Base-by-base conservation (phyloP, 2,329 filamentous ascomycete species). In the Sporothrix dimorphospora region DNA sequence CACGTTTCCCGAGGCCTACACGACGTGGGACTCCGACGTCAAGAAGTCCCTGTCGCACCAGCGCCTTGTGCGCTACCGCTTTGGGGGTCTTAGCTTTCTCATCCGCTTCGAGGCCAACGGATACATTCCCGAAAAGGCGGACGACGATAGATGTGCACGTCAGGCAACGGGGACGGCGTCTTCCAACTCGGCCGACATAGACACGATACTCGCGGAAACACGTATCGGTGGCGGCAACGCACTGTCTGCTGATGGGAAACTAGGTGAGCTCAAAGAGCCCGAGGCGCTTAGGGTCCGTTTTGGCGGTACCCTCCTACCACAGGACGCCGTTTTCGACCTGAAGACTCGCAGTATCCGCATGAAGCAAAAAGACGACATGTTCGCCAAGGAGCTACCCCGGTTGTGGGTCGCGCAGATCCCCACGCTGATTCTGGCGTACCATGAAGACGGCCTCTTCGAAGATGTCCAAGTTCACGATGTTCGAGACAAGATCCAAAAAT, bases 1-100 rank as follows among this genome's bases (percentile, higher is more conserved):
- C 75, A 85, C 87, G 0, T 93, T 93, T 74, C 89, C 88, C 0
- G 88, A 92, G 65, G 83, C 83, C 0, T 90, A 92, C 76, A 93
- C 91, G 0, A 87, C 83, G 0, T 92, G 90, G 90, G 85, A 87
- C 11, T 12, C 75, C 0, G 83, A 83, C 0, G 85, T 89, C 0
- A 83, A 82, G 61, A 82, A 83, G 0, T 92, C 90, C 0, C 80
- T 79, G 1, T 88, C 88, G 0, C 89, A 93, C 73, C 90, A 93
- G 76, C 83, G 90, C 1, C 76, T 92, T 8, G 76, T 92, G 0
- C 79, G 80, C 3, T 92, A 92, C 73, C 73, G 80, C 0, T 88
- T 93, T 75, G 88, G 82, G 0, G 85, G 82, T 0, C 76, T 90
- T 12, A 79, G 79, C 0, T 83, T 84, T 65, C 73, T 90, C 2